Evolutionary conservation across 331 rosid species (phyloP), one percentile per base, ranked within the genome.

Genomic region (Stylosanthes scabra): DNA sequence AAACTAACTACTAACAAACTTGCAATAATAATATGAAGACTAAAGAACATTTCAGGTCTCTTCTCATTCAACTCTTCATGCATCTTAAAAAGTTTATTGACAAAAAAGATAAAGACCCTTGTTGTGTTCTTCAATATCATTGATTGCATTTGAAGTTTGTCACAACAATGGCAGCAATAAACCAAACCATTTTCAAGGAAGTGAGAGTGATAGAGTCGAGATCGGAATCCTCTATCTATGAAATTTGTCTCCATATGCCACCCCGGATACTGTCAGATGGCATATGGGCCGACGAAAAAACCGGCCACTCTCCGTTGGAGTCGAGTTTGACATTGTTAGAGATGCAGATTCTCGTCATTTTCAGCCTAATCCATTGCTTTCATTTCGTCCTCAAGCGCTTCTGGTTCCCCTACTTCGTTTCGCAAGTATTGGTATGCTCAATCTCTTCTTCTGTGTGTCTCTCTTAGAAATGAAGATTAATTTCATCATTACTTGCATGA

Each of bases 391-490:
- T 79, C 2, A 79, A 59, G 42, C 70, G 70, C 2, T 3, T 59
- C 0, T 78, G 78, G 4, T 9, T 65, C 13, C 83, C 83, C 5
- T 72, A 47, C 57, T 72, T 79, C 6, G 74, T 79, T 79, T 79
- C 83, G 15, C 83, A 79, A 42, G 0, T 79, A 4, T 7, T 66
- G 78, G 78, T 71, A 57, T 16, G 50, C 8, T 0, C 51, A 46
- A 13, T 50, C 29, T 39, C 29, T 1, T 25, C 44, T 47, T 42
- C 9, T 42, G 11, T 42, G 9, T 2, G 8, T 11, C 8, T 66
- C 14, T 37, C 41, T 37, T 9, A 46, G 5, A 46, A 11, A 34
- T 34, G 5, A 46, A 2, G 5, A 46, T 46, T 3, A 42, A 42
- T 42, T 42, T 42, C 46, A 42, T 42, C 46, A 42, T 42, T 42